These are phyloP conservation scores for Citrus inodora DNA, from an alignment of 345 rosid species.

Conservation along the genomic window DNA sequence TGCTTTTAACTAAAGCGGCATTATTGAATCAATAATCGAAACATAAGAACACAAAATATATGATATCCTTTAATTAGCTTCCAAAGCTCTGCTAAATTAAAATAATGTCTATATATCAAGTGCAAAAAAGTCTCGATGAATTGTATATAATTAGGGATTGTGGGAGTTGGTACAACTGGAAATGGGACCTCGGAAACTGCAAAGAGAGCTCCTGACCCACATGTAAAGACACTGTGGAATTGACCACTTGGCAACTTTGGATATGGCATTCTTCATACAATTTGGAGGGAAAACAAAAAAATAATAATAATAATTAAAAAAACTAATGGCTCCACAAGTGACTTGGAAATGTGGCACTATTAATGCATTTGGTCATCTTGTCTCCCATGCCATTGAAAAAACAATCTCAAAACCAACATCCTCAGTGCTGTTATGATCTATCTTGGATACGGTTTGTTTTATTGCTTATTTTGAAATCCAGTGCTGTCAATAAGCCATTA, in stretches of 20 bases:
- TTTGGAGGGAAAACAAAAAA: too few species aligned
- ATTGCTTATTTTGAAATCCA: conserved; percentile 15
- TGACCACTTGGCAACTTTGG: conserved; percentile 33
- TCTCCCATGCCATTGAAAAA: conserved; percentile 17
- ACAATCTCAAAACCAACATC: conserved; percentile 40
- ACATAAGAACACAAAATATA: neutral
- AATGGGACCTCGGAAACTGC: conserved; percentile 40
- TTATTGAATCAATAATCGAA: conserved; percentile 28
- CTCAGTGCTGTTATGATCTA: conserved; percentile 45
- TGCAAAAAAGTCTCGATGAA: conserved; percentile 18
- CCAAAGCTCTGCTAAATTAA: conserved; percentile 11
- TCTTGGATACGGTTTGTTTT: conserved; percentile 47
- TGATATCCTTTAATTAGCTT: conserved; percentile 3
- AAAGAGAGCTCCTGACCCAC: conserved; percentile 29
- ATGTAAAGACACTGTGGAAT: conserved; percentile 33
- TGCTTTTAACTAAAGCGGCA: conserved; percentile 18
- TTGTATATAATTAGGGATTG: conserved; percentile 13
- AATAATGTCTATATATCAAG: conserved; percentile 8
- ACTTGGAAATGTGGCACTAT: conserved; percentile 24
- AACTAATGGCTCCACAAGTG: conserved; percentile 6
- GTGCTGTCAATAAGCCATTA: neutral
- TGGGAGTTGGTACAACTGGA: conserved; percentile 28
- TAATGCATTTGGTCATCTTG: conserved; percentile 31
- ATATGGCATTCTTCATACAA: neutral
- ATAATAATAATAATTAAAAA: too few species aligned